phyloP scores from a whole-genome alignment of 2,329 filamentous ascomycete genomes.

The Leptographium flavum region DNA sequence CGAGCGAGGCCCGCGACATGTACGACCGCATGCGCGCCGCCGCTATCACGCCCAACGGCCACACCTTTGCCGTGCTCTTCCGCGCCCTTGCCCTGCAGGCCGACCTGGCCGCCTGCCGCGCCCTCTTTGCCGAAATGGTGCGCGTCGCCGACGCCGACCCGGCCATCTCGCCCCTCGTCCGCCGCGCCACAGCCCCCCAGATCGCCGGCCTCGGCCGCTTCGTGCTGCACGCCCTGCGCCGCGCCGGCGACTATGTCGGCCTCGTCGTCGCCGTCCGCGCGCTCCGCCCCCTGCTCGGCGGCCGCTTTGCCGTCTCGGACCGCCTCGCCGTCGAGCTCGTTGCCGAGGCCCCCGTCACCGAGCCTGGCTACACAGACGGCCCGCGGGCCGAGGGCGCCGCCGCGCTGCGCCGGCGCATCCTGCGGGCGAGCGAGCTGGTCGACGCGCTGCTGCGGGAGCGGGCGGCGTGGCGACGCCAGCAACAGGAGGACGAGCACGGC shows the following conservation, averaged over 20 bases:
- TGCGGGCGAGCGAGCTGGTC: slow-evolving; percentile 15
- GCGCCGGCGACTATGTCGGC: slow-evolving; percentile 31
- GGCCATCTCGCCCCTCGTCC: neutral
- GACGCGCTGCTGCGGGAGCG: slow-evolving; percentile 13
- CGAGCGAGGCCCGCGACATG: slow-evolving; percentile 36
- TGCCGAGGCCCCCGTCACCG: slow-evolving; percentile 13
- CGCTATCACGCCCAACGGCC: slow-evolving; percentile 43
- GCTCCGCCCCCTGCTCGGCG: slow-evolving; percentile 15
- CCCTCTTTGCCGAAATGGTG: slow-evolving; percentile 18
- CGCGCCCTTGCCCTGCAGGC: slow-evolving; percentile 29
- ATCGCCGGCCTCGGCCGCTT: slow-evolving; percentile 16
- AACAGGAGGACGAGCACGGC: neutral
- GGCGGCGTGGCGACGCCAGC: neutral
- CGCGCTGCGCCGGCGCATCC: slow-evolving; percentile 14
- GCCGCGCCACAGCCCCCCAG: neutral
- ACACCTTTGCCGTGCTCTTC: slow-evolving; percentile 58
- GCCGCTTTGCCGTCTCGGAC: slow-evolving; percentile 15
- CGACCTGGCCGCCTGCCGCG: slow-evolving; percentile 8
- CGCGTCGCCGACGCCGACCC: neutral
- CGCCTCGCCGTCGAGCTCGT: slow-evolving; percentile 20
- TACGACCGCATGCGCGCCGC: slow-evolving; percentile 34
- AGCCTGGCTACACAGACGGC: slow-evolving; percentile 3
- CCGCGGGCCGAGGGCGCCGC: slow-evolving; percentile 11
- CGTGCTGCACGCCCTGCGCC: slow-evolving; percentile 24
- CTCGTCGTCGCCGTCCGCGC: slow-evolving; percentile 27